These are phyloP conservation scores for Debaryomyces udenii DNA, from an alignment of 1,139 yeast species.

Conservation along the genomic window DNA sequence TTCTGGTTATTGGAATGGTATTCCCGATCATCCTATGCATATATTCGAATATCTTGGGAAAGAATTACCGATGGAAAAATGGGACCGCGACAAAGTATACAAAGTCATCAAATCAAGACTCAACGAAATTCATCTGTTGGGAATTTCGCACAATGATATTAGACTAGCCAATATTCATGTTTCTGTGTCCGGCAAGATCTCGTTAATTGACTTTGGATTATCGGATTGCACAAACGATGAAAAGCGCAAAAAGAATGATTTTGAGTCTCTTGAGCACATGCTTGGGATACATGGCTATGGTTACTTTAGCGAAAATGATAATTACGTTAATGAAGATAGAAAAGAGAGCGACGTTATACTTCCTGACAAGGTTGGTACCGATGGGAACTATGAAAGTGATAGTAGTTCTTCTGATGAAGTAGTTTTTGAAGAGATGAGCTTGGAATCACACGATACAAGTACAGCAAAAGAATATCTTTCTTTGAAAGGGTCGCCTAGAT, in stretches of 20 bases:
- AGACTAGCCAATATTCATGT: constrained; percentile 6
- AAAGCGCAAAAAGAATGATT: constrained; percentile 7
- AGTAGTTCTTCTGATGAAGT: background rate
- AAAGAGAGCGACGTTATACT: background rate
- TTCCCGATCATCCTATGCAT: constrained; percentile 8
- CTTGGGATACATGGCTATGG: constrained; percentile 3
- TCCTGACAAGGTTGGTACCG: background rate
- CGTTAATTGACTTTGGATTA: constrained; percentile 7
- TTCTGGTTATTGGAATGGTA: constrained; percentile 12
- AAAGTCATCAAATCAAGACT: constrained; percentile 4
- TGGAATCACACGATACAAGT: background rate
- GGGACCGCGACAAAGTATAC: constrained; percentile 5
- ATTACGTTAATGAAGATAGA: background rate
- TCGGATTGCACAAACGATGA: constrained; percentile 8
- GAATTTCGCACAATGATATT: constrained; percentile 7
- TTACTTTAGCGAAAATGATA: background rate
- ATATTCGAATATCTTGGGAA: constrained; percentile 6
- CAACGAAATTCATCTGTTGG: constrained; percentile 2
- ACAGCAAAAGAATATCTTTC: background rate
- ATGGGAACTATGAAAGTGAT: background rate
- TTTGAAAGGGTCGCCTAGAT: background rate
- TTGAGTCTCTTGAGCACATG: constrained; percentile 8
- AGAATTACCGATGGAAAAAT: background rate
- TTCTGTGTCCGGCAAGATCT: constrained; percentile 6
- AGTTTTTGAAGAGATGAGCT: constrained; percentile 1